Evolutionary conservation across 768 basidiomycete species (phyloP).

Genomic region (Multifurca ochricompacta): DNA sequence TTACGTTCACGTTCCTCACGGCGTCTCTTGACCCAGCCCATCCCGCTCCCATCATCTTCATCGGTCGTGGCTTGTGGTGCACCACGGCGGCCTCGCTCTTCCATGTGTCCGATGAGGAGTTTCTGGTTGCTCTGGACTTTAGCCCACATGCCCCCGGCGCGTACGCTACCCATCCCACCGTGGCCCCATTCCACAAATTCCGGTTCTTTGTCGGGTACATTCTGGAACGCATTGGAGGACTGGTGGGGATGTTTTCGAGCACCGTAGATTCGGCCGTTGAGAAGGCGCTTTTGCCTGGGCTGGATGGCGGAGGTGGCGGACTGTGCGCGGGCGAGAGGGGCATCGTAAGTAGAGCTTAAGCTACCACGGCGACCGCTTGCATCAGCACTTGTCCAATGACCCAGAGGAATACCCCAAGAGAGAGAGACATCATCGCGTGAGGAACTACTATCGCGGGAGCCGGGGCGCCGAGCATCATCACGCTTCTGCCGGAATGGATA

Average conservation of each 20-base stretch:
- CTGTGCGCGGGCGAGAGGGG: background rate
- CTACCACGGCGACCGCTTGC: background rate
- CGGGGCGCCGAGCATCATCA: constrained; percentile 38
- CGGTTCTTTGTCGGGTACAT: constrained; percentile 47
- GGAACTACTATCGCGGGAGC: constrained; percentile 56
- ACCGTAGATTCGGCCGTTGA: constrained; percentile 81
- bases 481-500: constrained; percentile 21
- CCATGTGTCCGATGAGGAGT: constrained; percentile 6
- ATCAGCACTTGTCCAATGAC: constrained; percentile 12
- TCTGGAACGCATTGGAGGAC: constrained; percentile 41
- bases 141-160: constrained; percentile 16
- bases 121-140: constrained; percentile 22
- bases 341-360: background rate
- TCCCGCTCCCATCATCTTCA: constrained; percentile 74
- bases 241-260: constrained; percentile 16
- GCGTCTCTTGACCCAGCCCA: constrained; percentile 68
- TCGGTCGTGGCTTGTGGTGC: constrained; percentile 20
- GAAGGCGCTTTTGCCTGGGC: constrained; percentile 38
- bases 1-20: constrained; percentile 49
- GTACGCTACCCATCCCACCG: constrained; percentile 65
- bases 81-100: constrained; percentile 20
- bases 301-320: background rate
- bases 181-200: constrained; percentile 90
- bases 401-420: constrained; percentile 6
- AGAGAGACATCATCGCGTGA: constrained; percentile 32